Percentiles rank a stretch among this genome's conserved stretches.
These are phyloP conservation scores for Acacia crassicarpa DNA, from an alignment of 306 rosid species.

Conservation along the genomic window DNA sequence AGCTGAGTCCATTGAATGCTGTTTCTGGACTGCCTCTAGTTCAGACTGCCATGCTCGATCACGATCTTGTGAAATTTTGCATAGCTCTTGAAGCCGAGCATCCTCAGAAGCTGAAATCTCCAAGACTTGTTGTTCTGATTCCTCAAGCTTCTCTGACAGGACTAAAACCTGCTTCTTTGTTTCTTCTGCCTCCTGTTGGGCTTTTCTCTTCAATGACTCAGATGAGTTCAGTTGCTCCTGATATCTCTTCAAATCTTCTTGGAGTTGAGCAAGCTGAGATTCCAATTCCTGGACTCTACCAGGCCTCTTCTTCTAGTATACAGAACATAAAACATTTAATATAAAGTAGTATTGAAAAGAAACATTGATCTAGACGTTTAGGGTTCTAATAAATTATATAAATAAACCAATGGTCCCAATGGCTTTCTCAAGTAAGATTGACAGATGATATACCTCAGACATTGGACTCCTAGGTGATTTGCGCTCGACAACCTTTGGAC, in stretches of 20 bases:
- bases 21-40: conserved; percentile 83
- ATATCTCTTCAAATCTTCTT: conserved; percentile 56
- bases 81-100: conserved; percentile 57
- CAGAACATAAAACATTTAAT: not conserved
- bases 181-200: conserved; percentile 62
- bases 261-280: conserved; percentile 53
- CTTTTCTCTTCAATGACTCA: conserved; percentile 49
- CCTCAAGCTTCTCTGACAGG: conserved; percentile 54
- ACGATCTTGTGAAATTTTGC: conserved; percentile 77
- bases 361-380: not conserved
- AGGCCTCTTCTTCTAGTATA: conserved; percentile 54
- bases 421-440: not conserved
- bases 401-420: not conserved
- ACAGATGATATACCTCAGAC: conserved; percentile 56
- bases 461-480: conserved; percentile 60
- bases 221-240: conserved; percentile 54
- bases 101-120: conserved; percentile 64
- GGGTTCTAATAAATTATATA: not conserved
- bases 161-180: conserved; percentile 48
- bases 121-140: conserved; percentile 55
- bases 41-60: conserved; percentile 94
- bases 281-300: conserved; percentile 54
- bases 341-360: not conserved
- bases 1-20: conserved; percentile 85
- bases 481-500: conserved; percentile 64